phyloP scores from a whole-genome alignment of 2,329 filamentous ascomycete species.

The Cryphonectria japonica region DNA sequence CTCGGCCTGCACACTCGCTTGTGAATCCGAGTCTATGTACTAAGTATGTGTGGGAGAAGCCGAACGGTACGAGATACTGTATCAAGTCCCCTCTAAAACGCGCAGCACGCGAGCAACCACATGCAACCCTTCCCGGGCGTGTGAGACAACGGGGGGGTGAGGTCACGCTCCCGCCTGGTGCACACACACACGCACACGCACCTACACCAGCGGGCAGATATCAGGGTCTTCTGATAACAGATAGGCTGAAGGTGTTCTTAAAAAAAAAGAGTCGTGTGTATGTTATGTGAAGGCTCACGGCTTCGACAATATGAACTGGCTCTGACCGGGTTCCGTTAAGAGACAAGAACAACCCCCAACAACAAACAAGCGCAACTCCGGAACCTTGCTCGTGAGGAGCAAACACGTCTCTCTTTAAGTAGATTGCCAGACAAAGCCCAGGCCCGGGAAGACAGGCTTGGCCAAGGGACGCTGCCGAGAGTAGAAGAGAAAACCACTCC shows the following conservation, averaged over 20 bases:
- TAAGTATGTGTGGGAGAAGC: background rate
- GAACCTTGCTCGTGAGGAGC: background rate
- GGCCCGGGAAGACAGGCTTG: background rate
- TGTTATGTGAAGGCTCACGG: background rate
- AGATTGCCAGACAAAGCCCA: background rate
- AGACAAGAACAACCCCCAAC: background rate
- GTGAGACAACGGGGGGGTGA: conserved; percentile 19
- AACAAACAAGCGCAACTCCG: background rate
- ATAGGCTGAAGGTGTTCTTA: background rate
- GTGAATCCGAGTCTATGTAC: conserved; percentile 9
- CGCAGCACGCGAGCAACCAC: conserved; percentile 27
- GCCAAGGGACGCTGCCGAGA: background rate
- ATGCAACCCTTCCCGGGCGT: conserved; percentile 13
- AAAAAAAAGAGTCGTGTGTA: background rate
- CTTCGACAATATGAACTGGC: background rate
- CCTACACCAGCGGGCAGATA: background rate
- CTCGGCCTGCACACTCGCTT: conserved; percentile 11
- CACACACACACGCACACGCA: background rate
- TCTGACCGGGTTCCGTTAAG: background rate
- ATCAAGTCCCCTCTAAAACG: conserved; percentile 20
- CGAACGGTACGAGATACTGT: background rate
- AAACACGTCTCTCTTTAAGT: background rate
- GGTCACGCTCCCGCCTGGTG: conserved; percentile 23
- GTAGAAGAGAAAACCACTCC: background rate
- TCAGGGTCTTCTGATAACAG: background rate